Base-by-base conservation (phyloP, 176 grass and related monocot genomes). In the Poa pratensis region DNA sequence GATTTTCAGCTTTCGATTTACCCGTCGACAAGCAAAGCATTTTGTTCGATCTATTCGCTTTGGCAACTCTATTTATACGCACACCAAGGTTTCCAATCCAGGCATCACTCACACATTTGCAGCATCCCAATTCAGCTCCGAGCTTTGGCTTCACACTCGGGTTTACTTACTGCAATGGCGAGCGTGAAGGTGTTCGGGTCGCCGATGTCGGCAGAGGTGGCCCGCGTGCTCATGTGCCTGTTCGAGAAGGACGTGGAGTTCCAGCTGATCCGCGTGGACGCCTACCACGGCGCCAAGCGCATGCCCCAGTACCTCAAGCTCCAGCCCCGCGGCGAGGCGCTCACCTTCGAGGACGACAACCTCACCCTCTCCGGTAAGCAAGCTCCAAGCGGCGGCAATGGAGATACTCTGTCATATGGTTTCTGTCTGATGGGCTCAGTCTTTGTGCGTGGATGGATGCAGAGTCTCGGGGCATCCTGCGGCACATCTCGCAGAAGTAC, bases 221-320 rank as follows among this genome's bases (percentile, higher is more conserved):
- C 95, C 10, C 88, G 95, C 32, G 95, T 98, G 85, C 87, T 98
- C 55, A 90, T 89, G 58, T 98, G 95, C 82, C 91, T 98, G 9
- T 98, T 98, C 70, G 95, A 98, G 87, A 98, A 98, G 91, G 93
- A 95, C 32, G 84, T 95, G 3, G 95, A 98, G 73, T 98, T 98
- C 89, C 93, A 95, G 75, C 93, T 98, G 46, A 87, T 98, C 88
- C 95, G 95, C 17, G 91, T 98, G 16, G 95, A 98, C 87, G 90
- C 91, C 73, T 98, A 88, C 91, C 81, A 85, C 73, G 93, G 95
- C 13, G 20, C 64, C 42, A 81, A 80, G 13, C 84, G 95, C 69
- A 91, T 93, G 90, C 95, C 95, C 5, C 91, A 95, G 32, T 98
- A 98, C 74, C 95, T 94, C 82, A 98, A 98, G 85, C 93, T 98